Conservation (phyloP, 495 filamentous ascomycete genomes). For the Podospora pseudopauciseta region DNA sequence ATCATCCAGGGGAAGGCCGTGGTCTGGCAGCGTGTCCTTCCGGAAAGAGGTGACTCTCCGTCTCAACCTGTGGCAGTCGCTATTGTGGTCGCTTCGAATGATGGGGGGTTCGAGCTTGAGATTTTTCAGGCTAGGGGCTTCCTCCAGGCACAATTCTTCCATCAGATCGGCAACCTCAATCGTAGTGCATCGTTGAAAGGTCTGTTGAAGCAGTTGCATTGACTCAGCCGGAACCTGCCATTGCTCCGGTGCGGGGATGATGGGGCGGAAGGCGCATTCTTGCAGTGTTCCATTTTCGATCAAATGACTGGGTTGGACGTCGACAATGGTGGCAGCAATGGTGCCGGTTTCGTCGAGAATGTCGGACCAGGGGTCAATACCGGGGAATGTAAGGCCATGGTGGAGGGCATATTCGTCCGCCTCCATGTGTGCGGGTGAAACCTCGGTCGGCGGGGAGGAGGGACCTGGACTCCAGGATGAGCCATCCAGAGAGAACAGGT, state of each 20-base stretch:
- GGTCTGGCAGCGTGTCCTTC: conserved; percentile 33
- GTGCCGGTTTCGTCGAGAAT: conserved; percentile 14
- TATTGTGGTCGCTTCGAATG: conserved; percentile 48
- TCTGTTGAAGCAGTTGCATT: conserved; percentile 25
- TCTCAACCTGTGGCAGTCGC: conserved; percentile 39
- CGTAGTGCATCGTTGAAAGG: conserved; percentile 18
- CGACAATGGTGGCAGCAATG: conserved; percentile 19
- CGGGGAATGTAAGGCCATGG: conserved; percentile 39
- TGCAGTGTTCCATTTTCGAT: conserved; percentile 18
- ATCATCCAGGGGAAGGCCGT: conserved; percentile 46
- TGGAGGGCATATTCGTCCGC: conserved; percentile 42
- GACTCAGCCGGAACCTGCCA: conserved; percentile 18
- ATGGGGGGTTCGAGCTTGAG: conserved; percentile 53
- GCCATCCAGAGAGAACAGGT: conserved; percentile 22
- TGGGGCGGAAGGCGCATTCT: conserved; percentile 25
- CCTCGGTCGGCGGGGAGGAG: conserved; percentile 5
- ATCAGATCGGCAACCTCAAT: conserved; percentile 15
- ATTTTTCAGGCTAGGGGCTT: conserved; percentile 13
- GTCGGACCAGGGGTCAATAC: conserved; percentile 17
- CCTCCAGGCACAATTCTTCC: conserved; percentile 17
- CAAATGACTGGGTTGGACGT: conserved; percentile 15
- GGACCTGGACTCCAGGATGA: conserved; percentile 8
- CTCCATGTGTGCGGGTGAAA: conserved; percentile 7
- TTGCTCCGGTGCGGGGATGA: conserved; percentile 21
- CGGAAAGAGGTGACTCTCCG: conserved; percentile 31